phyloP scores from a whole-genome alignment of 371 early-diverging fungal species.

The Batrachochytrium dendrobatidis region DNA sequence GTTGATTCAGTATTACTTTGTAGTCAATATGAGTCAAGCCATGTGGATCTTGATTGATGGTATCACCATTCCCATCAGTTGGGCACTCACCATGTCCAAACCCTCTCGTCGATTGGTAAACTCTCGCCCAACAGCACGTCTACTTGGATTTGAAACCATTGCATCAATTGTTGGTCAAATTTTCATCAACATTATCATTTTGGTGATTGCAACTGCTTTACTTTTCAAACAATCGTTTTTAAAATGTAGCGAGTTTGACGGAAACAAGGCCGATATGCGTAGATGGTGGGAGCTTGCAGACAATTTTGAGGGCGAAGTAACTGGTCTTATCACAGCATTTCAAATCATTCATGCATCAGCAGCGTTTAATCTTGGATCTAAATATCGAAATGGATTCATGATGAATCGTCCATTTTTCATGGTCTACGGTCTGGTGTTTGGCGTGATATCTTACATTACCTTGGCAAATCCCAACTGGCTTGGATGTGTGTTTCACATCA shows the following conservation, averaged over 20 bases:
- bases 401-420: constrained; percentile 54
- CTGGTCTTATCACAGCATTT: constrained; percentile 47
- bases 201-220: constrained; percentile 43
- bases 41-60: constrained; percentile 74
- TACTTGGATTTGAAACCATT: constrained; percentile 58
- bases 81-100: constrained; percentile 59
- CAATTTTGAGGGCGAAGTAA: constrained; percentile 57
- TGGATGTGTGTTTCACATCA: constrained; percentile 63
- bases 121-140: constrained; percentile 61
- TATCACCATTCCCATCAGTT: constrained; percentile 52
- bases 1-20: constrained; percentile 65
- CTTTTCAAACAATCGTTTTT: constrained; percentile 60
- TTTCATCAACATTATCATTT: constrained; percentile 58
- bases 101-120: constrained; percentile 50
- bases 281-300: constrained; percentile 77
- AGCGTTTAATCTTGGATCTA: constrained; percentile 59
- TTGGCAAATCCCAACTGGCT: constrained; percentile 66
- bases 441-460: constrained; percentile 44
- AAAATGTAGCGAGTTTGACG: constrained; percentile 66
- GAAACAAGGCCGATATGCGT: constrained; percentile 49
- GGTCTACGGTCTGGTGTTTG: constrained; percentile 46
- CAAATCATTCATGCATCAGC: constrained; percentile 52
- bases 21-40: constrained; percentile 51
- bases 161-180: constrained; percentile 58
- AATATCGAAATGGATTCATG: constrained; percentile 54